phyloP scores from a whole-genome alignment of 139 green algal species.

The Coelastrella sp. region DNA sequence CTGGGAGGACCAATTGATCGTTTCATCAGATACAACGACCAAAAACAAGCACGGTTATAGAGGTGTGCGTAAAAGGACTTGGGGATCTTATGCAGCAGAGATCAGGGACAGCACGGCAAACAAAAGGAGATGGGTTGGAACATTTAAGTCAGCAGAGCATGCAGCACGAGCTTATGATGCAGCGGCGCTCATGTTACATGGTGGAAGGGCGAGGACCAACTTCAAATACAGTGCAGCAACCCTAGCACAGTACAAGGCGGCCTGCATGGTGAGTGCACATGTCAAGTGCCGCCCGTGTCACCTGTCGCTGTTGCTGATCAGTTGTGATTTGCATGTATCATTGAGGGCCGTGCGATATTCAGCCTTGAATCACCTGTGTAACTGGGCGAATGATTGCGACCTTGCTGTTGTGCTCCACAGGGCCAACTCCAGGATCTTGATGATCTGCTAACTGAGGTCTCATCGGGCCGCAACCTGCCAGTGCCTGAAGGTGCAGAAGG shows the following conservation, averaged over 20 bases:
- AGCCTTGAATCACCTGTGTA: too few species aligned
- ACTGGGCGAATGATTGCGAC: too few species aligned
- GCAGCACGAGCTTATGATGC: conserved; percentile 86
- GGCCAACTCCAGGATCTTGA: not conserved
- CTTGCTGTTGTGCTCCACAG: too few species aligned
- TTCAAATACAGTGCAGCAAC: conserved; percentile 67
- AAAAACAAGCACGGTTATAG: not conserved
- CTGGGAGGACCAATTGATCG: not conserved
- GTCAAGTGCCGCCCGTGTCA: too few species aligned
- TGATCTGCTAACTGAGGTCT: not conserved
- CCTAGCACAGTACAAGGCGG: not conserved
- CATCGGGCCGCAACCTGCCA: conserved; percentile 31
- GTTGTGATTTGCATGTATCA: not conserved
- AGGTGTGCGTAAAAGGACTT: not conserved
- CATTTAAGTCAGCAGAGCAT: conserved; percentile 70
- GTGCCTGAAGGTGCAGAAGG: not conserved
- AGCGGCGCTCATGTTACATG: conserved; percentile 80
- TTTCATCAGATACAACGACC: not conserved
- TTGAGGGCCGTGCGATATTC: not conserved
- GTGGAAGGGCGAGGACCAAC: conserved; percentile 78
- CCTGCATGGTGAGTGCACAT: not conserved
- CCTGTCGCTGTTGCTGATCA: too few species aligned
- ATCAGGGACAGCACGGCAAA: conserved; percentile 78
- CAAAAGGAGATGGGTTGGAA: conserved; percentile 83
- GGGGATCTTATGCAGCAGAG: conserved; percentile 86